Base-by-base conservation (phyloP, 1,284 basidiomycete genomes). In the Malassezia restricta region DNA sequence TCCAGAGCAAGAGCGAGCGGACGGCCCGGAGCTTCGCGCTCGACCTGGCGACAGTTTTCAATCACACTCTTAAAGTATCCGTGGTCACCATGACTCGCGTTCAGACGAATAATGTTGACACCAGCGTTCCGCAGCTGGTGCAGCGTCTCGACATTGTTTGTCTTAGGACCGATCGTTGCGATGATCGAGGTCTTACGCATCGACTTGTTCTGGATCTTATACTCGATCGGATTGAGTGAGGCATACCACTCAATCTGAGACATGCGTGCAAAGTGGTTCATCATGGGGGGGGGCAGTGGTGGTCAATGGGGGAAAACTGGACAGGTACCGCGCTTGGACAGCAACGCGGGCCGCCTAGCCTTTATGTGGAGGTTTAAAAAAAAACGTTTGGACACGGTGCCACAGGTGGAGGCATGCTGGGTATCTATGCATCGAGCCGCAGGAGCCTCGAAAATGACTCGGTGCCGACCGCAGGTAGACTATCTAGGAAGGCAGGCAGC, bases 1-100 rank as follows among this genome's bases (percentile, higher is more conserved):
- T 99, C 94, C 49, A 99, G 80, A 66, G 94, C 94, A 71, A 99
- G 96, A 49, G 94, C 94, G 45, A 99, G 81, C 24, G 94, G 91
- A 51, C 94, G 87, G 49, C 87, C 88, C 9, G 63, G 63, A 24
- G 61, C 56, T 47, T 62, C 60, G 33, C 58, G 56, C 33, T 67
- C 68, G 28, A 63, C 65, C 27, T 63, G 57, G 41, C 65, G 68
- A 29, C 61, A 60, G 48, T 73, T 73, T 52, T 73, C 66, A 39
- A 73, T 62, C 47, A 71, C 68, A 49, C 61, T 62, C 58, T 65
- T 54, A 56, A 73, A 73, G 63, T 73, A 71, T 27, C 63, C 57
- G 55, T 71, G 68, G 27, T 61, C 62, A 24, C 70, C 70, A 57
- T 73, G 70, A 17, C 63, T 66, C 42, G 68, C 68, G 51, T 73